Evolutionary conservation across 768 basidiomycete genomes (phyloP).

Genomic region (Naematelia aurantialba): DNA sequence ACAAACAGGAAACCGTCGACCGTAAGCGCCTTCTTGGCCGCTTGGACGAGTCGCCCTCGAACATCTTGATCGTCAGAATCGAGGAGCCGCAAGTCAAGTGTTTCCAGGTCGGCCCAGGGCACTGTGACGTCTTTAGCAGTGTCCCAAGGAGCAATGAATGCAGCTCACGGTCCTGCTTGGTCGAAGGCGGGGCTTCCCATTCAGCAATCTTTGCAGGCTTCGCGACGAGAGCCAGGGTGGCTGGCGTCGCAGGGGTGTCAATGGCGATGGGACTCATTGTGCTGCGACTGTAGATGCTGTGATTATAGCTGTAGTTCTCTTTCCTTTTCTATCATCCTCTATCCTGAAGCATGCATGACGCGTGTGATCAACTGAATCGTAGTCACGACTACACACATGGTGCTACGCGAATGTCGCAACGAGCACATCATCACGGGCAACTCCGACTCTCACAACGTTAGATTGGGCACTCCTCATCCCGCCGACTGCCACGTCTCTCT

Average conservation of each 20-base stretch:
- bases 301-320: neutral
- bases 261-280: constrained; percentile 19
- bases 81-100: constrained; percentile 23
- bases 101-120: constrained; percentile 25
- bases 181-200: constrained; percentile 14
- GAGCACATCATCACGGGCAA: constrained; percentile 5
- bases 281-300: neutral
- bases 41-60: constrained; percentile 13
- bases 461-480: too few relatives aligned
- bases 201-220: constrained; percentile 12
- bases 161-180: constrained; percentile 17
- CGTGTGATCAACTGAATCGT: neutral
- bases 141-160: neutral
- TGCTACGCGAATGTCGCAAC: constrained; percentile 5
- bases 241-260: neutral
- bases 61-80: constrained; percentile 18
- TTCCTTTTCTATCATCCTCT: neutral
- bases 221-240: neutral
- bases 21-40: constrained; percentile 28
- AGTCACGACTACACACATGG: neutral
- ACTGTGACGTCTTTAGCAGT: constrained; percentile 11
- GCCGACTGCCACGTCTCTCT: too few relatives aligned
- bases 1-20: constrained; percentile 34
- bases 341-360: neutral
- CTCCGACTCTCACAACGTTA: too few relatives aligned